A percentile compares a stretch with the other conserved stretches of the same genome.
Conservation (phyloP, 352 stramenopile species). For the Globisporangium cystogenes region DNA sequence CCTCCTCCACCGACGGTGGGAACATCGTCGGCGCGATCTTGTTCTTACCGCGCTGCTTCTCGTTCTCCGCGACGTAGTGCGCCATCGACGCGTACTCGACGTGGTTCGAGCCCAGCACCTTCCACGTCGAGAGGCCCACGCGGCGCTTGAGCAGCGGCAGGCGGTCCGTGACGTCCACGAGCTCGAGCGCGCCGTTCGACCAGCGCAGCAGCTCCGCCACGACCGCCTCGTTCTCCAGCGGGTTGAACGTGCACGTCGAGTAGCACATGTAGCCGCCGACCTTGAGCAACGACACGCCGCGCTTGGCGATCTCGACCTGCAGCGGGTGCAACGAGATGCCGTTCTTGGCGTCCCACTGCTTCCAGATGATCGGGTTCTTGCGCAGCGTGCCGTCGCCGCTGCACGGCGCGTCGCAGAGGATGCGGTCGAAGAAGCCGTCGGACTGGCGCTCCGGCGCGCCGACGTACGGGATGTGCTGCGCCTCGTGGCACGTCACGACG, state of each 20-base stretch:
- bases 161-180: conserved; percentile 86
- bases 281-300: conserved; percentile 89
- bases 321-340: conserved; percentile 91
- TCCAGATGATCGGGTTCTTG: conserved; percentile 97
- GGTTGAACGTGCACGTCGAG: conserved; percentile 98
- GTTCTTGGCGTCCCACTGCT: conserved; percentile 91
- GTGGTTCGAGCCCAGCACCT: conserved; percentile 86
- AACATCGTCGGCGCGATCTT: conserved; percentile 89
- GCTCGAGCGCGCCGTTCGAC: conserved; percentile 84
- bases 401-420: conserved; percentile 98
- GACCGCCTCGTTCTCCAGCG: conserved; percentile 99
- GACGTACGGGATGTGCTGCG: conserved; percentile 94
- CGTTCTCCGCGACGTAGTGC: conserved; percentile 44
- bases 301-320: conserved; percentile 94
- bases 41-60: conserved; percentile 63
- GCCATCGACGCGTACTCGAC: conserved; percentile 78
- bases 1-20: conserved; percentile 79
- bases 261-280: conserved; percentile 94
- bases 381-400: conserved; percentile 97
- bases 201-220: conserved; percentile 94
- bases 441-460: conserved; percentile 44
- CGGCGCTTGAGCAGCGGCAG: conserved; percentile 83
- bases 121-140: conserved; percentile 90
- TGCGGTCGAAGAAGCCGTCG: conserved; percentile 94
- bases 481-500: conserved; percentile 95